Conservation (phyloP, 2,329 filamentous ascomycete genomes). For the Lomentospora prolificans region DNA sequence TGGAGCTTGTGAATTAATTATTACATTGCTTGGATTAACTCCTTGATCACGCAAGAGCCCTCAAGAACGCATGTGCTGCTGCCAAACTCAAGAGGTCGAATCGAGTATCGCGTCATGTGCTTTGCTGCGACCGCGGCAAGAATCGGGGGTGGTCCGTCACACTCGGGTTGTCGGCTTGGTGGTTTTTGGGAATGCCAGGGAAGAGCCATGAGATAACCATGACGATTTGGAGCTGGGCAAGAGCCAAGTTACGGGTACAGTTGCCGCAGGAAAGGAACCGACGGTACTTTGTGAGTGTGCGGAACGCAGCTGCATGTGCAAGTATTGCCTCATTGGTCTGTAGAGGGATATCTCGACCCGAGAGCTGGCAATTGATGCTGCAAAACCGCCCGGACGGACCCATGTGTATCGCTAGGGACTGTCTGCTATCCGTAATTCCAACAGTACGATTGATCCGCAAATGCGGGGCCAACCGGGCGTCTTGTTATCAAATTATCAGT, state of each 20-base stretch:
- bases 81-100: not conserved
- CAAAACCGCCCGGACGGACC: no score
- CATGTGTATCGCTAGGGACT: no score
- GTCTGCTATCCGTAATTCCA: no score
- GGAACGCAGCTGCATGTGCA: not conserved
- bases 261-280: not conserved
- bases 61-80: no score
- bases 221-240: not conserved
- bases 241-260: not conserved
- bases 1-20: no score
- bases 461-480: not conserved
- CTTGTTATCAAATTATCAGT: not conserved
- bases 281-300: no score
- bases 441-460: not conserved
- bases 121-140: not conserved
- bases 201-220: not conserved
- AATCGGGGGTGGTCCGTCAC: not conserved
- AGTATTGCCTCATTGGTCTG: not conserved
- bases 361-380: no score
- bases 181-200: not conserved
- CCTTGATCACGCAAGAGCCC: no score
- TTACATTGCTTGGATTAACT: no score
- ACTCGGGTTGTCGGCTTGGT: not conserved
- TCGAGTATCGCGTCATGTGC: not conserved
- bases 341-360: no score